phyloP scores from a whole-genome alignment of 306 rosid species.

The Pterocarpus santalinus region DNA sequence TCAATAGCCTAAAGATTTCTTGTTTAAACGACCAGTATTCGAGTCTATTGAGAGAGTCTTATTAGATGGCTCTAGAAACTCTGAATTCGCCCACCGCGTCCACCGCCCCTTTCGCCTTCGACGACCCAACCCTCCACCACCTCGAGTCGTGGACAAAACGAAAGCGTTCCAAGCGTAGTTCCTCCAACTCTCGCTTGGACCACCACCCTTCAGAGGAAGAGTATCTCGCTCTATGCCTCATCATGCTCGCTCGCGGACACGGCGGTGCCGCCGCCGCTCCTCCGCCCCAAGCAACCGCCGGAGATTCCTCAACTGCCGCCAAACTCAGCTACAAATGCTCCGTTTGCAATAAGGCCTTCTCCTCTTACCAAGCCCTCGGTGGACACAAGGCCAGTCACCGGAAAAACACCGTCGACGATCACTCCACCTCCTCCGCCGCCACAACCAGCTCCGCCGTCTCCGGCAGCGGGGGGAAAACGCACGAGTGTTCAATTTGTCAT shows the following conservation, averaged over 20 bases:
- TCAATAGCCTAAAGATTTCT: neutral
- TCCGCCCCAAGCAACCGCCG: constrained; percentile 14
- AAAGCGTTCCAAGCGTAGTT: constrained; percentile 82
- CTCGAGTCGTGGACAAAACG: constrained; percentile 79
- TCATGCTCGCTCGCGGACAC: constrained; percentile 89
- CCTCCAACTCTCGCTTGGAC: constrained; percentile 52
- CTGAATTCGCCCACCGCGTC: constrained; percentile 79
- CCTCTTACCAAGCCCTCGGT: constrained; percentile 92
- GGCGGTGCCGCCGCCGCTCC: constrained; percentile 35
- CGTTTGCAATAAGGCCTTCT: constrained; percentile 74
- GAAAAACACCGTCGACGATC: constrained; percentile 67
- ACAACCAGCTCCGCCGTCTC: constrained; percentile 55
- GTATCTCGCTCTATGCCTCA: constrained; percentile 92
- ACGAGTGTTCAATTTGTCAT: constrained; percentile 92
- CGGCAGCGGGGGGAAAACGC: constrained; percentile 58
- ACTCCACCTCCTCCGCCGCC: constrained; percentile 64
- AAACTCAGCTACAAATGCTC: constrained; percentile 76
- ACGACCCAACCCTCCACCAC: constrained; percentile 47
- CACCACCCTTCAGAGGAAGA: constrained; percentile 73
- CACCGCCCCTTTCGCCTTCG: constrained; percentile 58
- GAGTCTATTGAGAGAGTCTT: too few relatives aligned
- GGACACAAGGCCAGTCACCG: constrained; percentile 98
- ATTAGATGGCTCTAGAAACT: constrained; percentile 82
- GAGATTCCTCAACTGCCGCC: neutral
- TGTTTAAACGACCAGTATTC: too few relatives aligned